Evolutionary conservation across 148 eudicot genomes (phyloP).

Genomic region (Vaccinium corymbosum): DNA sequence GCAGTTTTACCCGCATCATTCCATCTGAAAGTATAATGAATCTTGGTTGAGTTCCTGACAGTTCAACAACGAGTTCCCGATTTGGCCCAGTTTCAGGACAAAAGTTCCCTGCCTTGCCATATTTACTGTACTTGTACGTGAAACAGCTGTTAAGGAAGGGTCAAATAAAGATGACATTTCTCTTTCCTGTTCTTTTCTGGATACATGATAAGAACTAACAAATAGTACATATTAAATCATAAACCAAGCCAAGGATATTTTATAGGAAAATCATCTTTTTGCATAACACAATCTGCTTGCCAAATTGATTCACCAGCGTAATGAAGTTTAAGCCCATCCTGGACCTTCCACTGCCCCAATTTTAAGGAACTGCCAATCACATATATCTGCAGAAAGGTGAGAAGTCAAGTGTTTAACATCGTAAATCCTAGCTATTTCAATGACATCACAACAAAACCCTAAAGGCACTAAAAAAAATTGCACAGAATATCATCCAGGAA

Average conservation of each 20-base stretch:
- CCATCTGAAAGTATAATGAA: constrained; percentile 83
- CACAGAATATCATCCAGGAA: constrained; percentile 5
- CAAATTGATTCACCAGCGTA: constrained; percentile 84
- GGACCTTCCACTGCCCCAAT: constrained; percentile 77
- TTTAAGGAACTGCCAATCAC: constrained; percentile 76
- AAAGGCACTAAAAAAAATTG: neutral
- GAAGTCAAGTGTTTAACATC: constrained; percentile 1
- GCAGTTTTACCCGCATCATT: constrained; percentile 69
- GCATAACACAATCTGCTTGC: constrained; percentile 71
- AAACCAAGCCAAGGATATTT: constrained; percentile 67
- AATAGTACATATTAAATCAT: neutral
- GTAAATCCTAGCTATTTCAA: constrained; percentile 3
- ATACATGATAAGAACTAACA: neutral
- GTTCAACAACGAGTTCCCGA: constrained; percentile 60
- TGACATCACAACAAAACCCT: neutral
- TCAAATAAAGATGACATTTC: neutral
- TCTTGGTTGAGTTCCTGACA: constrained; percentile 54
- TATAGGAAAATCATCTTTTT: constrained; percentile 71
- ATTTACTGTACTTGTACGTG: constrained; percentile 82
- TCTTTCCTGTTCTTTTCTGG: neutral
- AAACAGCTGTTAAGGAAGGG: constrained; percentile 48
- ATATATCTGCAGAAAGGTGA: constrained; percentile 51
- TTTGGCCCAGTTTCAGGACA: constrained; percentile 66
- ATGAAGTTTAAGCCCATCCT: constrained; percentile 66
- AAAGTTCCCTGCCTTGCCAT: constrained; percentile 47